Base-by-base conservation (phyloP, 2,329 filamentous ascomycete species). In the Ceratocystis huliohia region DNA sequence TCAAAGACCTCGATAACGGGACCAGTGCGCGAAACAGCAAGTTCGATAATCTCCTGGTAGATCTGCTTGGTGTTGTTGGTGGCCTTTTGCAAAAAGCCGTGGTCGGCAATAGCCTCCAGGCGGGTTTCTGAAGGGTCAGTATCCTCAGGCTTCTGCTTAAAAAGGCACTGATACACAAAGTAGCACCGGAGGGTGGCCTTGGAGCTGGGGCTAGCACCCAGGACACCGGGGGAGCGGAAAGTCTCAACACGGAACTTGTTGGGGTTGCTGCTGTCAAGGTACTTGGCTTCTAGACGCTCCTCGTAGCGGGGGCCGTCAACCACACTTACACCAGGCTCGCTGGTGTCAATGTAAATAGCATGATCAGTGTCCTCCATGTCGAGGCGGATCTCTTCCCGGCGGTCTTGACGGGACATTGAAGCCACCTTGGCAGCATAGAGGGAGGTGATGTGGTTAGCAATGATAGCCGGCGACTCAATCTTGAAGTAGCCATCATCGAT, bases 401-500 rank as follows among this genome's bases (percentile, higher is more conserved):
- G 95, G 78, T 97, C 93, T 75, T 95, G 89, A 67, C 94, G 86
- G 45, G 93, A 91, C 74, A 89, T 94, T 7, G 94, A 92, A 46
- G 94, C 94, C 61, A 97, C 87, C 79, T 97, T 97, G 75, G 93
- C 94, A 65, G 94, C 94, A 74, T 97, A 99, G 62, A 99, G 84
- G 10, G 93, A 96, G 69, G 93, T 93, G 74, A 99, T 92, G 75
- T 96, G 91, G 75, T 88, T 95, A 71, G 91, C 88, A 73, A 99
- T 95, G 67, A 90, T 90, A 66, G 89, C 86, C 20, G 88, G 88
- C 3, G 83, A 84, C 79, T 96, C 92, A 70, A 93, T 91, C 74
- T 92, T 86, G 79, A 97, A 97, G 81, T 96, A 97, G 78, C 96
- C 93, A 81, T 96, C 94, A 73, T 99, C 94, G 72, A 99, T 99